Evolutionary conservation across 2,329 filamentous ascomycete species (phyloP), one percentile per base, ranked within the genome.

Genomic region (Exophiala spinifera): DNA sequence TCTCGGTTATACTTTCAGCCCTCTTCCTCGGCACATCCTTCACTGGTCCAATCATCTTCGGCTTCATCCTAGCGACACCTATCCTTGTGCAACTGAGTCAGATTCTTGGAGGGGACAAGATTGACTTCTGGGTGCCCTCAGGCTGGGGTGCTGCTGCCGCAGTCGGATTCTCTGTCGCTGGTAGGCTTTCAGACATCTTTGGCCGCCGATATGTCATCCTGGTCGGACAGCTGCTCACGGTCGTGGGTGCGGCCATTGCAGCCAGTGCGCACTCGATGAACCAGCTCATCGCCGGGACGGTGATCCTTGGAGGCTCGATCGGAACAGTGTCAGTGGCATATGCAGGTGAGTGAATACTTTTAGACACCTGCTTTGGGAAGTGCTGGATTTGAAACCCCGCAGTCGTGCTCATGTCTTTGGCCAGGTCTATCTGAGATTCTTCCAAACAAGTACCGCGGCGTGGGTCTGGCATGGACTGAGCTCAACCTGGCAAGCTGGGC

Each of bases 181-280:
- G 57, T 39, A 50, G 53, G 21, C 39, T 60, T 13, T 57, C 57
- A 4, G 57, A 60, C n/a, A 34, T 60, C 17, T 57, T 60, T 33
- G 57, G 57, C 20, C 54, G 57, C 17, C 47, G 55, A 54, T 54
- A 57, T 52, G 55, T 60, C 21, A 60, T 57, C 15, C 54, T 60
- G 19, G 50, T 53, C n/a, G 57, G 57, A 14, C 57, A 57, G 17
- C 25, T 60, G 4, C 51, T 60, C 13, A 60, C 57, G 11, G 42
- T 58, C 21, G 20, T 58, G 25, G 56, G 56, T 36, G 51, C 51
- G 15, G 56, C 56, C 3, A n/a, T 58, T 20, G 56, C 56, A 28
- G 54, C 51, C 46, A 58, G 51, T 31, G 56, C 56, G 13, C 44
- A 58, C 37, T 45, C 51, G 6, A 58, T 58, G 56, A 58, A 58